Percentiles rank a stretch among this genome's conserved stretches.
phyloP scores from a whole-genome alignment of 2,329 filamentous ascomycete genomes.

The Lasiodiplodia theobromae region DNA sequence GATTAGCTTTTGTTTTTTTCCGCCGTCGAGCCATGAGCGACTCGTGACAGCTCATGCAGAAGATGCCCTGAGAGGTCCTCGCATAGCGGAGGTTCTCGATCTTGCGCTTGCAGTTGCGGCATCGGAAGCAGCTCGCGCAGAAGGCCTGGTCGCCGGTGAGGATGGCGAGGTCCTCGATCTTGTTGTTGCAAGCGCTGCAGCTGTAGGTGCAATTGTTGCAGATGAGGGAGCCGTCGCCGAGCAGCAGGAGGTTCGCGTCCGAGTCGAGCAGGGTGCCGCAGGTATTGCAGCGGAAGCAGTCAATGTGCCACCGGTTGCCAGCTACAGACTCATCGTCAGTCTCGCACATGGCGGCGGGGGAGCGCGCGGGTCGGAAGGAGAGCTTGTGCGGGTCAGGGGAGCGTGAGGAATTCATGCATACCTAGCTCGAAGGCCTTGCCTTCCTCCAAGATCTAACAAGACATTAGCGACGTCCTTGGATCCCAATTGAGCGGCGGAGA shows the following conservation, averaged over 20 bases:
- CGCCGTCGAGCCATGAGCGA: constrained; percentile 90
- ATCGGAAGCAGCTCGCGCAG: constrained; percentile 95
- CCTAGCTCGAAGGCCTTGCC: constrained; percentile 98
- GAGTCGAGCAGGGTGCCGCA: constrained; percentile 96
- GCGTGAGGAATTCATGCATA: constrained; percentile 54
- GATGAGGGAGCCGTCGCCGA: constrained; percentile 96
- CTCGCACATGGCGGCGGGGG: constrained; percentile 14
- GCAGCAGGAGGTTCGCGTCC: constrained; percentile 93
- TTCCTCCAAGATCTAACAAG: constrained; percentile 86
- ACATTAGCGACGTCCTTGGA: constrained; percentile 32
- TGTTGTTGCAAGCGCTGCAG: constrained; percentile 94
- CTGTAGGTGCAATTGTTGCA: constrained; percentile 99
- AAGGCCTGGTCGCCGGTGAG: constrained; percentile 97
- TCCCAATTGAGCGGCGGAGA: constrained; percentile 30
- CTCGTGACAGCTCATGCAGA: constrained; percentile 99
- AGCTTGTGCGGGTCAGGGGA: constrained; percentile 27
- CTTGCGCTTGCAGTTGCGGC: constrained; percentile 97
- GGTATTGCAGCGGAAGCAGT: constrained; percentile 97
- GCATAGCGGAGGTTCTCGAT: constrained; percentile 99
- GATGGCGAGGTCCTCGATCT: constrained; percentile 98
- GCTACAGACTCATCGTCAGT: constrained; percentile 59
- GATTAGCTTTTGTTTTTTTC: constrained; percentile 75
- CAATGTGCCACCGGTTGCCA: constrained; percentile 97
- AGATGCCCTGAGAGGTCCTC: constrained; percentile 96
- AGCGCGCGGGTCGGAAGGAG: constrained; percentile 4